Evolutionary conservation across 495 filamentous ascomycete genomes (phyloP).

Genomic region (Aspergillus saccharolyticus): DNA sequence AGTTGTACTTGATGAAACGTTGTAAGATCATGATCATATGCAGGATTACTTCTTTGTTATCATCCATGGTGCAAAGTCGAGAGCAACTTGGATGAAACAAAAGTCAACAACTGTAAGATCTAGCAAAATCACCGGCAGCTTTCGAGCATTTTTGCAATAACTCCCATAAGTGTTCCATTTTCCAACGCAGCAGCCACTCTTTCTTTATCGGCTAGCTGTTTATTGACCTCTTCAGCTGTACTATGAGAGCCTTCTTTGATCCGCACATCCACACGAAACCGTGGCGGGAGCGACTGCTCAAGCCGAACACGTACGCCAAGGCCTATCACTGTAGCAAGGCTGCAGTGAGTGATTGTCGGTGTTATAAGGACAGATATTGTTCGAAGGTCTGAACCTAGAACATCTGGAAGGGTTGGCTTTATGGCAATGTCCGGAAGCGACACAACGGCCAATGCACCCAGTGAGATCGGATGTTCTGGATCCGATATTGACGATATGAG

Average conservation of each 20-base stretch:
- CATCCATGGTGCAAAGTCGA: no score
- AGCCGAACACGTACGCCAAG: constrained; percentile 87
- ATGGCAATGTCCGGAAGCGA: constrained; percentile 88
- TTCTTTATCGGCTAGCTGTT: constrained; percentile 95
- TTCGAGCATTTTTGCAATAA: constrained; percentile 89
- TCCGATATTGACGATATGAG: constrained; percentile 91
- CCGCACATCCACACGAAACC: constrained; percentile 85
- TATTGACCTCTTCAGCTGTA: constrained; percentile 90
- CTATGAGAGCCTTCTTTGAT: constrained; percentile 96
- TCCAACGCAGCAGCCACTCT: constrained; percentile 91
- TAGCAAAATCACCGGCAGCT: constrained; percentile 52
- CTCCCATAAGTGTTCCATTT: constrained; percentile 81
- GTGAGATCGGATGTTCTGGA: constrained; percentile 89
- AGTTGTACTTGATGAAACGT: neutral
- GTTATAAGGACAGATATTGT: constrained; percentile 65
- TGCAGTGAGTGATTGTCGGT: constrained; percentile 97
- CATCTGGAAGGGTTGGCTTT: constrained; percentile 52
- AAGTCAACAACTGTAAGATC: neutral
- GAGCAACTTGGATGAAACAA: no score
- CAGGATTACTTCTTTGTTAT: no score
- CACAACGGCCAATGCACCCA: constrained; percentile 88
- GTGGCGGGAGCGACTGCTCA: constrained; percentile 85
- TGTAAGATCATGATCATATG: no score
- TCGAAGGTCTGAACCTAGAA: constrained; percentile 40
- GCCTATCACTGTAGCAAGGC: constrained; percentile 92